These are phyloP conservation scores for Aspergillus sclerotiicarbonarius DNA, from an alignment of 495 filamentous ascomycete species.

Conservation along the genomic window DNA sequence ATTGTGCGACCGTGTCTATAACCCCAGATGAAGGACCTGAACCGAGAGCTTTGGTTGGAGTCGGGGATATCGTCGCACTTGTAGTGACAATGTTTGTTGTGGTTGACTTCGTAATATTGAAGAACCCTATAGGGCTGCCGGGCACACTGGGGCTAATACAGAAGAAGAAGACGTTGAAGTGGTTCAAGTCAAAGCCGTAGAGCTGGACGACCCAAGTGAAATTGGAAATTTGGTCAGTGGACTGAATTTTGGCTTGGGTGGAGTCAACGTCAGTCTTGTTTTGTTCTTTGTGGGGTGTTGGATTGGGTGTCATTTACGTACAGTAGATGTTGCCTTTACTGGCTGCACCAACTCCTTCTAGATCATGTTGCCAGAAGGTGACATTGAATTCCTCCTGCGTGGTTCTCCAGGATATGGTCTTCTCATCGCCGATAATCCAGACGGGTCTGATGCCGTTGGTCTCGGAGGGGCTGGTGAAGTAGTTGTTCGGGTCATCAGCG, in stretches of 20 bases:
- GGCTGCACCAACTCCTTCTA: neutral
- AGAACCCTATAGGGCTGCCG: conserved; percentile 24
- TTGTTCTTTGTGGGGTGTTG: neutral
- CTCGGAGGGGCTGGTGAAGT: conserved; percentile 11
- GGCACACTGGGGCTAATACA: conserved; percentile 21
- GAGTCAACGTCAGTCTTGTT: neutral
- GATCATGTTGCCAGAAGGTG: conserved; percentile 15
- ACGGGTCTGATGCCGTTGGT: conserved; percentile 11
- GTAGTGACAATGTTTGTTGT: neutral
- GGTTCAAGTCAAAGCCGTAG: conserved; percentile 22
- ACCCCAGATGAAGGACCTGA: neutral
- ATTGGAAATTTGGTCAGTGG: conserved; percentile 4
- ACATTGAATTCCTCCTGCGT: conserved; percentile 10
- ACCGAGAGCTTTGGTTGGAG: neutral
- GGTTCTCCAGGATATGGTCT: conserved; percentile 14
- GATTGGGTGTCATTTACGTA: neutral
- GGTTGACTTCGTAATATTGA: conserved; percentile 27
- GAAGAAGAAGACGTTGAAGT: conserved; percentile 30
- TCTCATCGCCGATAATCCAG: conserved; percentile 9
- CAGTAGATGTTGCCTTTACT: conserved; percentile 13
- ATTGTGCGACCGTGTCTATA: neutral
- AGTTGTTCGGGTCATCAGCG: conserved; percentile 5
- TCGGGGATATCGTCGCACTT: neutral
- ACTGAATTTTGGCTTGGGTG: conserved; percentile 12
- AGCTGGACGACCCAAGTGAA: conserved; percentile 34